Percentiles rank a stretch among this genome's conserved stretches.
Conservation (phyloP, 306 rosid genomes). For the Styphnolobium japonicum region DNA sequence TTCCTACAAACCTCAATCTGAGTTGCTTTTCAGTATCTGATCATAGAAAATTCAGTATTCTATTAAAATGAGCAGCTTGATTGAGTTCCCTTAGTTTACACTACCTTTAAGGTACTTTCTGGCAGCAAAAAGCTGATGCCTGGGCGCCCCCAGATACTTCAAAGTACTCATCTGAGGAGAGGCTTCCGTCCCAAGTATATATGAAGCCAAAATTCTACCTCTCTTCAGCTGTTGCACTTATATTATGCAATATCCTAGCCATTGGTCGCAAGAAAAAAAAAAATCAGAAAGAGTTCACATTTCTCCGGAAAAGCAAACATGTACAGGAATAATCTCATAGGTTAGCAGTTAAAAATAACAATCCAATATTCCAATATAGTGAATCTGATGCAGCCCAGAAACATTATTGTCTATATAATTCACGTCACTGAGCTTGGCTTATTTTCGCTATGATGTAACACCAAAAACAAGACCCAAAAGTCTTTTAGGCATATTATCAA, state of each 20-base stretch:
- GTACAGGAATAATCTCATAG: background rate
- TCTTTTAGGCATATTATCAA: constrained; percentile 28
- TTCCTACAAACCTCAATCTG: background rate
- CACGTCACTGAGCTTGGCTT: background rate
- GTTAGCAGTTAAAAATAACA: background rate
- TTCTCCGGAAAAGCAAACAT: background rate
- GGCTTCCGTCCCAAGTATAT: constrained; percentile 16
- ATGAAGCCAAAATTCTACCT: background rate
- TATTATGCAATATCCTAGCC: background rate
- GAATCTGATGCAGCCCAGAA: background rate
- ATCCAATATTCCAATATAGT: background rate
- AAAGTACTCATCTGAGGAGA: constrained; percentile 44
- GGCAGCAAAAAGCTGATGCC: constrained; percentile 21
- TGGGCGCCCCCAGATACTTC: constrained; percentile 32
- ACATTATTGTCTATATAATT: background rate
- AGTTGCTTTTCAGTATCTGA: background rate
- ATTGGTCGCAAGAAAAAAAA: background rate
- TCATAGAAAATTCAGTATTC: background rate
- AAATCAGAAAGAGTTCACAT: constrained; percentile 5
- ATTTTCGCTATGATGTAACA: background rate
- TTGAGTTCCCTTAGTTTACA: background rate
- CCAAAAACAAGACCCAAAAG: background rate
- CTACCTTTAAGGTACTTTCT: constrained; percentile 53
- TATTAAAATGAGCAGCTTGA: background rate
- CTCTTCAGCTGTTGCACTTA: background rate